A percentile compares a stretch with the other conserved stretches of the same genome.
Evolutionary conservation across 176 grass and related monocot genomes (phyloP).

Genomic region (Triticum timopheevii): DNA sequence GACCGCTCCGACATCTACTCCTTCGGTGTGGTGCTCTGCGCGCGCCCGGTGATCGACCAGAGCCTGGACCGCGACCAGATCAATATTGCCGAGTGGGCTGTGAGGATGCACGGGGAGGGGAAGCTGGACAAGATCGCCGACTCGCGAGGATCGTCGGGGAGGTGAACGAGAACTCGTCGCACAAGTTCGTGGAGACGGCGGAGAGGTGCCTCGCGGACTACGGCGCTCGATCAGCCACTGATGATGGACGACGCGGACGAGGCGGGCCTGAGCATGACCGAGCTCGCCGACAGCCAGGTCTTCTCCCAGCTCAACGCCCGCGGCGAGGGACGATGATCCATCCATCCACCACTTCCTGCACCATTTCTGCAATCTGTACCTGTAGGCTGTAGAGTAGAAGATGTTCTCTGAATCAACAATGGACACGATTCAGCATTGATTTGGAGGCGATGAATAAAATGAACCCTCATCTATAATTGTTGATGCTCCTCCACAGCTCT

Average conservation of each 20-base stretch:
- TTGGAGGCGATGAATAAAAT: no score
- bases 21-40: conserved; percentile 78
- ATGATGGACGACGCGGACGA: conserved; percentile 22
- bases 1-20: conserved; percentile 81
- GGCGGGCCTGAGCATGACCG: not conserved
- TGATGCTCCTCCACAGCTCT: no score
- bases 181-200: conserved; percentile 58
- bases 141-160: conserved; percentile 30
- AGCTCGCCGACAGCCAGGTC: conserved; percentile 28
- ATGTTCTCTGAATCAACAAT: not conserved
- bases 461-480: no score
- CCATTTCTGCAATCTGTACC: not conserved
- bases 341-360: not conserved
- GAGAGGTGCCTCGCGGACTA: conserved; percentile 60
- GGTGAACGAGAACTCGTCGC: conserved; percentile 53
- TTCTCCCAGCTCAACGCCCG: conserved; percentile 52
- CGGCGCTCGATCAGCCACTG: conserved; percentile 32
- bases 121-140: conserved; percentile 45
- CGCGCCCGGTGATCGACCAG: conserved; percentile 71
- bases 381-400: not conserved
- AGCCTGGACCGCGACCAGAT: conserved; percentile 43
- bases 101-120: conserved; percentile 26
- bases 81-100: conserved; percentile 70
- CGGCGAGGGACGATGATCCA: conserved; percentile 54
- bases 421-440: not conserved